Evolutionary conservation across 805 yeast genomes (phyloP).

Genomic region (Pichia rugopelliculosa): DNA sequence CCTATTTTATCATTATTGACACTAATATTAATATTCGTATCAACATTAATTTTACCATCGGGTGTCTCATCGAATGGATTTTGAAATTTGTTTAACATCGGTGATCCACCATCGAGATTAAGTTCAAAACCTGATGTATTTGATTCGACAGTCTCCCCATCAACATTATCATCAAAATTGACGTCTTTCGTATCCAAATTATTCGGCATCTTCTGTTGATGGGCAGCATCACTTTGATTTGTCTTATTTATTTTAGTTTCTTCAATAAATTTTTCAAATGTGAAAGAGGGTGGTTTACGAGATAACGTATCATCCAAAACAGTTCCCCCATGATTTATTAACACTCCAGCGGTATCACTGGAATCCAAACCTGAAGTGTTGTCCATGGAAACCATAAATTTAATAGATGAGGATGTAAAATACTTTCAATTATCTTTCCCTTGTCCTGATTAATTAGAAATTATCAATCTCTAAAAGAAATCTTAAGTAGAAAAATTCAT

Average conservation of each 20-base stretch:
- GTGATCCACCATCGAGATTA: slow-evolving; percentile 11
- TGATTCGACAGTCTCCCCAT: neutral
- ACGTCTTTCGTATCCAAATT: neutral
- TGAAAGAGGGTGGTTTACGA: slow-evolving; percentile 6
- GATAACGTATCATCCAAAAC: slow-evolving; percentile 11
- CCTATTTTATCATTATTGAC: neutral
- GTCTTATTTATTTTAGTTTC: neutral
- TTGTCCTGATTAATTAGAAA: too few relatives aligned
- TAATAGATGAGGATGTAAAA: neutral
- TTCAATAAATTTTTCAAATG: slow-evolving; percentile 7
- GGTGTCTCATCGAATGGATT: slow-evolving; percentile 34
- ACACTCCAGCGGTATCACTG: neutral
- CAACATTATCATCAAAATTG: neutral
- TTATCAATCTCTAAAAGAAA: too few relatives aligned
- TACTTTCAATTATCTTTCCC: too few relatives aligned
- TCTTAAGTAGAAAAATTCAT: too few relatives aligned
- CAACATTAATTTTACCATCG: slow-evolving; percentile 1
- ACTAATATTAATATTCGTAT: neutral
- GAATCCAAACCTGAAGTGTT: neutral
- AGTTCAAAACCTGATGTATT: slow-evolving; percentile 7
- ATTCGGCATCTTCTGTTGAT: neutral
- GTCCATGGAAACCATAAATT: neutral
- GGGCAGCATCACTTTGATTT: neutral
- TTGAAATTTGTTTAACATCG: slow-evolving; percentile 24
- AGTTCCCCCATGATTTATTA: neutral